Percentiles rank a stretch among this genome's conserved stretches.
These are phyloP conservation scores for Sporothrix pallida DNA, from an alignment of 2,329 filamentous ascomycete species.

Conservation along the genomic window DNA sequence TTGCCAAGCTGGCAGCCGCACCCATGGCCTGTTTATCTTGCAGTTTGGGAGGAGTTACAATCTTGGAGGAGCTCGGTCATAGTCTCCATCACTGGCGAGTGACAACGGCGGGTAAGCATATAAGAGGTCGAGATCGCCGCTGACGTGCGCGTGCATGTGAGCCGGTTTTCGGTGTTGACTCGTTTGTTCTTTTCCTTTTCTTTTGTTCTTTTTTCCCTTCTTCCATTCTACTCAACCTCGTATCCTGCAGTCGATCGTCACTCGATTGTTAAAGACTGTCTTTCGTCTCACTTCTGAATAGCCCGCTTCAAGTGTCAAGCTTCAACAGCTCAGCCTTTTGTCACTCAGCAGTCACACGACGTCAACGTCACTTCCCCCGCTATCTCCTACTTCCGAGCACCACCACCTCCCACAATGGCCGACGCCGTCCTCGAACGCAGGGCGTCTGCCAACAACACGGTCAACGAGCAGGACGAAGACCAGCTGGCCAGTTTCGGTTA, in stretches of 20 bases:
- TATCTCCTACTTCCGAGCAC: neutral
- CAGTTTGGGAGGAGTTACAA: neutral
- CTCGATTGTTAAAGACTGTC: no score
- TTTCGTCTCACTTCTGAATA: no score
- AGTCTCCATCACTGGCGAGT: neutral
- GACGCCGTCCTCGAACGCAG: conserved; percentile 41
- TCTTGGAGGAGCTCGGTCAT: neutral
- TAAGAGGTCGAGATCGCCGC: conserved; percentile 11
- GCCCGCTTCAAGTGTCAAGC: no score
- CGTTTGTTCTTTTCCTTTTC: neutral
- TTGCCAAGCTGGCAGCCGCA: conserved; percentile 24
- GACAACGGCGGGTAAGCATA: conserved; percentile 16
- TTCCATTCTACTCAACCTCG: no score
- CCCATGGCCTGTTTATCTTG: conserved; percentile 20
- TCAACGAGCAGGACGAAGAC: conserved; percentile 53
- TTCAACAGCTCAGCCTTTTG: neutral
- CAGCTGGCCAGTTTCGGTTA: conserved; percentile 63
- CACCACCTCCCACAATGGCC: conserved; percentile 28
- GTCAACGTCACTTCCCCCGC: neutral
- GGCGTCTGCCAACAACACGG: conserved; percentile 37
- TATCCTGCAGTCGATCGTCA: no score
- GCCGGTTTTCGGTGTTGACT: neutral
- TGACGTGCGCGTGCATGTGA: neutral
- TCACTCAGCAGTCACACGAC: neutral
- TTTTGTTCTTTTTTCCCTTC: neutral